Base-by-base conservation (phyloP, 768 basidiomycete genomes). In the Candolleomyces eurysporus region DNA sequence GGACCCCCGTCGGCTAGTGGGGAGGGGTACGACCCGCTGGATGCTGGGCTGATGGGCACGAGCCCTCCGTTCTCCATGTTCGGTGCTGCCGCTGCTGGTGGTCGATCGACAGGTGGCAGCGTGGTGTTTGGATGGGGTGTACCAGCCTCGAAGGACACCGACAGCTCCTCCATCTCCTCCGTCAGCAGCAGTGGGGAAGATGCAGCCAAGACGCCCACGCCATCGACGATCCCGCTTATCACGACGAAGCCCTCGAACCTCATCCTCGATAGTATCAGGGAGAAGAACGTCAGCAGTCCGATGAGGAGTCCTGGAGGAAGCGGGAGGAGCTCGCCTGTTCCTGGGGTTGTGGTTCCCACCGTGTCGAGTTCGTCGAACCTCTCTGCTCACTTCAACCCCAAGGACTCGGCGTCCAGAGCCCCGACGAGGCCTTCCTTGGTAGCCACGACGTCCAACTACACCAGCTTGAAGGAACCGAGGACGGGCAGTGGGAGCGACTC, bases 21-120 rank as follows among this genome's bases (percentile, higher is more conserved):
- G 6, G 55, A 17, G 30, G 30, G 36, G 19, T 19, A 22, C 13
- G 26, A 60, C 3, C 7, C 40, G 57, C 63, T 64, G 53, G 11
- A 60, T 31, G 61, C 57, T 42, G 48, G 65, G 57, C 67, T 55
- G 66, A 65, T 75, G 66, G 70, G 71, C 1, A 69, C 69, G 9
- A 73, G 72, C 39, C 73, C 73, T 32, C 74, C 75, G 54, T 73
- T 75, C 54, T 71, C 72, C 49, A 66, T 64, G 59, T 50, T 73
- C 63, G 61, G 52, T 46, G 42, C 40, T 22, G 48, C 8, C 2
- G 36, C n/a, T 9, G 14, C 40, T 58, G 31, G 49, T 26, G 26
- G 26, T 26, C 26, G 26, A 26, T 26, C 26, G 26, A 26, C 26
- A 4, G 26, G 26, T 26, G 26, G 26, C 26, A 26, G 26, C 26